These are phyloP conservation scores for Fusarium pilosicola DNA, from an alignment of 2,329 filamentous ascomycete species.

Conservation along the genomic window DNA sequence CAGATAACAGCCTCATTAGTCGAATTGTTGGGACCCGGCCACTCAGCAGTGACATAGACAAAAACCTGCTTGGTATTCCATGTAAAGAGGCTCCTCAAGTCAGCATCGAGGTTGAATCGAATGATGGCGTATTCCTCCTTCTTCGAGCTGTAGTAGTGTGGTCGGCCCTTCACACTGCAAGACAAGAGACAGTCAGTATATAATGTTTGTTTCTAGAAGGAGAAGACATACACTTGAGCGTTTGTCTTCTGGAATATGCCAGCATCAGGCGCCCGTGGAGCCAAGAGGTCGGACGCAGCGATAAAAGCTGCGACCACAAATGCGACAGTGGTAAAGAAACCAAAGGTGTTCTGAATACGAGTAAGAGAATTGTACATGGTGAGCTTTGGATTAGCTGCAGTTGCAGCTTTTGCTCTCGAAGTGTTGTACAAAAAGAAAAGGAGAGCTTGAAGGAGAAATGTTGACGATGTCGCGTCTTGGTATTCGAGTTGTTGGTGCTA, in stretches of 20 bases:
- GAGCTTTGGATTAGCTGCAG: constrained; percentile 38
- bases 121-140: constrained; percentile 97
- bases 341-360: constrained; percentile 90
- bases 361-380: constrained; percentile 89
- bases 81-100: constrained; percentile 91
- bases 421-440: constrained; percentile 3
- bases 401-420: constrained; percentile 27
- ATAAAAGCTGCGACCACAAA: constrained; percentile 84
- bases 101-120: constrained; percentile 90
- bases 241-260: constrained; percentile 73
- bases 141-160: constrained; percentile 94
- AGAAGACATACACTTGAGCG: constrained; percentile 79
- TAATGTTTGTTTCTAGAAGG: neutral
- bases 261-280: constrained; percentile 72
- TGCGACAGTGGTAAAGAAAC: constrained; percentile 96
- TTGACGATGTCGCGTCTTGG: constrained; percentile 28
- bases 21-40: constrained; percentile 56
- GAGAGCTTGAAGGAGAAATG: constrained; percentile 10
- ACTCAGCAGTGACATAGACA: constrained; percentile 90
- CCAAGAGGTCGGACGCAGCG: constrained; percentile 79
- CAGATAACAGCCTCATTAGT: constrained; percentile 87
- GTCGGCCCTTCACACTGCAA: constrained; percentile 81
- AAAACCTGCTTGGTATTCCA: constrained; percentile 99
- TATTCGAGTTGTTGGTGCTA: constrained; percentile 26
- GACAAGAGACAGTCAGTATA: constrained; percentile 2